Conservation (phyloP, 2,329 filamentous ascomycete genomes). For the Endothia cerciana region DNA sequence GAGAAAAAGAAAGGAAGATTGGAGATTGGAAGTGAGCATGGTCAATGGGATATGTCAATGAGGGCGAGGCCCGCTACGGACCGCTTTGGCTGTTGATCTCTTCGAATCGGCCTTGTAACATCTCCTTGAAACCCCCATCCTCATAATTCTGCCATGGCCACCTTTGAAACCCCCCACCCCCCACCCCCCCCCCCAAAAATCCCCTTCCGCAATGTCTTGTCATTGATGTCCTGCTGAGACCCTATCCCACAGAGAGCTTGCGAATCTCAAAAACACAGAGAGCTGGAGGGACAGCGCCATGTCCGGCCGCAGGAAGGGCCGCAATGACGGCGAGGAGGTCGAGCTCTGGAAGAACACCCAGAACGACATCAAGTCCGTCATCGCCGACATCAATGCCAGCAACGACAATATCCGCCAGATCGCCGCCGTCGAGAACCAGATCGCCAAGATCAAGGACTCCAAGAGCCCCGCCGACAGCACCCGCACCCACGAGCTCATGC, state of each 20-base stretch:
- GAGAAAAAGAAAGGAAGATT: background rate
- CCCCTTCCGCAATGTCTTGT: background rate
- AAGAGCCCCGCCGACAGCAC: conserved; percentile 40
- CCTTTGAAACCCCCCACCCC: background rate
- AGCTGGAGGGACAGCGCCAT: conserved; percentile 30
- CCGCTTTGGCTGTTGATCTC: background rate
- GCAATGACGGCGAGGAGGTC: conserved; percentile 48
- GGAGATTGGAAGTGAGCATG: background rate
- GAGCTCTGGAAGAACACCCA: conserved; percentile 46
- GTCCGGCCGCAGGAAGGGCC: conserved; percentile 38
- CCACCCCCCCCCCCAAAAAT: background rate
- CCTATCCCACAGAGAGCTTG: conserved; percentile 11
- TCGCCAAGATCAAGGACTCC: conserved; percentile 42
- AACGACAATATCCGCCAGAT: conserved; percentile 44
- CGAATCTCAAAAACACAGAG: conserved; percentile 25
- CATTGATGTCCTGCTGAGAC: background rate
- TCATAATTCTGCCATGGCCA: no score
- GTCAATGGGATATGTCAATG: background rate
- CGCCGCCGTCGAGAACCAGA: conserved; percentile 44
- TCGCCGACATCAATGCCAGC: conserved; percentile 45
- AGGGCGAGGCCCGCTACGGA: background rate
- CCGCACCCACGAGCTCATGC: conserved; percentile 31
- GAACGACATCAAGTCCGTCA: conserved; percentile 41
- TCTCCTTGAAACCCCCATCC: no score
- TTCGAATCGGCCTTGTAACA: background rate